Conservation (phyloP, 345 rosid species). For the Cochlearia excelsa region DNA sequence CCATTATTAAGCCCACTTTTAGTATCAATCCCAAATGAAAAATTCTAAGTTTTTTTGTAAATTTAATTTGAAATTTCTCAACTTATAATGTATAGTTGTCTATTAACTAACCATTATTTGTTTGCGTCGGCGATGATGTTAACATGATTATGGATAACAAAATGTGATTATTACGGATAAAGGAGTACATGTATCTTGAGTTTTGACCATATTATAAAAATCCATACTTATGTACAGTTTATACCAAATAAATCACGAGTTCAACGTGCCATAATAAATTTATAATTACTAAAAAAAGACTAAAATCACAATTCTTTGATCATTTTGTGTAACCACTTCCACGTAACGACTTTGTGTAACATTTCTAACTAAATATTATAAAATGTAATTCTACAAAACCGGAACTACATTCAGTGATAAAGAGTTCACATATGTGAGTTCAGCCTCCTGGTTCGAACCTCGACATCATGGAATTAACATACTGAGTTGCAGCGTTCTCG, state of each 20-base stretch:
- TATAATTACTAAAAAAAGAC: neutral
- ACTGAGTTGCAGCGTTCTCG: too few species aligned
- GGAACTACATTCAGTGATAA: neutral
- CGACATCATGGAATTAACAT: too few species aligned
- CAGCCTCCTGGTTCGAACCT: too few species aligned
- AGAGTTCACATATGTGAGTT: neutral
- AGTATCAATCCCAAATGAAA: too few species aligned
- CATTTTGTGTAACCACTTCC: conserved; percentile 12
- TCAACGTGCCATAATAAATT: conserved; percentile 21
- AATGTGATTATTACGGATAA: too few species aligned
- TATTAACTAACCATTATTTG: too few species aligned
- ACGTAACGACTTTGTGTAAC: conserved; percentile 6
- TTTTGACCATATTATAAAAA: neutral
- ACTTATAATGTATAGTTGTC: too few species aligned
- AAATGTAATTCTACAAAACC: neutral
- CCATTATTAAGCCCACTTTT: too few species aligned
- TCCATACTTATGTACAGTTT: neutral
- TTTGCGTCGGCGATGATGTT: neutral
- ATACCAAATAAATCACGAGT: conserved; percentile 10
- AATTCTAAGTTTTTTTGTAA: too few species aligned
- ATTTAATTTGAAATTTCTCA: too few species aligned
- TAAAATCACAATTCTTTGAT: neutral
- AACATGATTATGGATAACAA: conserved; percentile 6
- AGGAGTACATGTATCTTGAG: conserved; percentile 19
- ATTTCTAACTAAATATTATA: neutral